Base-by-base conservation (phyloP, 2,329 filamentous ascomycete genomes). In the Trichothecium roseum region DNA sequence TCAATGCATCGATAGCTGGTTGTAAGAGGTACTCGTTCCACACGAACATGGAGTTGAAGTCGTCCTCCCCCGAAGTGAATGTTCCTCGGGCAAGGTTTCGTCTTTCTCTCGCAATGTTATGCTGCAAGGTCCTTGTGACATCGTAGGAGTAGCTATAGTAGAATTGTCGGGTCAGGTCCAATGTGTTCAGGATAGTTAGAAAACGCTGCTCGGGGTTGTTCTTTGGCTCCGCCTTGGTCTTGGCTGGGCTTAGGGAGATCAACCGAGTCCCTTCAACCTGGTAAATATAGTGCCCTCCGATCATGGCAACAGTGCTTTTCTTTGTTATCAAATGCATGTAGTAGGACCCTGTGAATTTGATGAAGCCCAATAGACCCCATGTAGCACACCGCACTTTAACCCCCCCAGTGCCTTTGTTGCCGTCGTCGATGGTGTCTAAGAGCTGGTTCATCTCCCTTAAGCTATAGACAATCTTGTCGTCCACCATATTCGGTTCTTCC, bases 71-170 rank as follows among this genome's bases (percentile, higher is more conserved):
- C 6, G 72, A 67, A 18, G 74, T 70, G 2, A 73, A 63, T 10
- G 69, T 59, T 1, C 83, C 84, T 40, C 78, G 67, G 20, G 75
- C 70, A 34, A 94, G 60, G 3, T 80, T 77, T 33, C 74, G 68
- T 28, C 91, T 74, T 57, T 95, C 87, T 22, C 78, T 72, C 15
- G 79, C 80, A 41, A 98, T 87, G 50, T 98, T 98, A 51, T 89
- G 78, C 55, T 98, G 91, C 32, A 98, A 64, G 1, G 87, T 94
- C 36, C 80, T 76, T 1, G 91, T 98, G 45, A 96, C 83, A 53
- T 98, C 86, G 61, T 98, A 98, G 0, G 89, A 93, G 55, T 95
- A 95, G 62, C 89, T 95, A 64, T 95, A 98, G 59, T 98, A 98
- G 56, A 98, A 98, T 0, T 84, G 93, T 38, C 83, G 74, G 1